These are phyloP conservation scores for Fomitopsis palustris DNA, from an alignment of 1,284 basidiomycete species.

Conservation along the genomic window DNA sequence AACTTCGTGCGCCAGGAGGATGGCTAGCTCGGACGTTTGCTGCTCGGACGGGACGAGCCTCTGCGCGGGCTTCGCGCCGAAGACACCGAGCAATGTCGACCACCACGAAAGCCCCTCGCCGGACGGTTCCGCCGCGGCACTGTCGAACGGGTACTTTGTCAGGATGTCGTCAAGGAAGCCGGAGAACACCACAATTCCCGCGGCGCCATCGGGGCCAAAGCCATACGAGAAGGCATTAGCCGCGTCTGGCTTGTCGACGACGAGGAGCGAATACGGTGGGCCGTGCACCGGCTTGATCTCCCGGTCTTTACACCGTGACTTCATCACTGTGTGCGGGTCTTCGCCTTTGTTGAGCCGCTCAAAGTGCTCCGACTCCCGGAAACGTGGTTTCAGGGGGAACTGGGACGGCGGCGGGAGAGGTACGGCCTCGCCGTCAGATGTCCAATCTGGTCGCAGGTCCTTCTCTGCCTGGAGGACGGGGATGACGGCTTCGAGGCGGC, in stretches of 20 bases:
- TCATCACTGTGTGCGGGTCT: constrained; percentile 31
- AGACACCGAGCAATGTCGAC: constrained; percentile 46
- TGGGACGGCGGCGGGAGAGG: constrained; percentile 73
- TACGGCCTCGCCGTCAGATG: constrained; percentile 44
- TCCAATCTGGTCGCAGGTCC: constrained; percentile 53
- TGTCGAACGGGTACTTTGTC: constrained; percentile 30
- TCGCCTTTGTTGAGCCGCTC: constrained; percentile 41
- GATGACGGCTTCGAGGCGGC: constrained; percentile 67
- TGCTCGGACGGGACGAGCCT: constrained; percentile 63
- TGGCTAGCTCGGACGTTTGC: constrained; percentile 82
- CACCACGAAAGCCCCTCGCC: constrained; percentile 42
- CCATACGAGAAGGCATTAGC: constrained; percentile 90
- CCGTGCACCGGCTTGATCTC: constrained; percentile 63
- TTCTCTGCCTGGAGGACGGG: constrained; percentile 59
- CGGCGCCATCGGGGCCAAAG: constrained; percentile 85
- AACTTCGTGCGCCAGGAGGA: constrained; percentile 85
- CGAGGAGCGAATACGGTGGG: constrained; percentile 81
- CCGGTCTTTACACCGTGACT: constrained; percentile 33
- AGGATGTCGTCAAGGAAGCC: constrained; percentile 85
- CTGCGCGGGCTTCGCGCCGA: constrained; percentile 28
- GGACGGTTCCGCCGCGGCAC: background rate
- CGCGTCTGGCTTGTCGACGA: constrained; percentile 76
- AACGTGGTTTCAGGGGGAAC: constrained; percentile 67
- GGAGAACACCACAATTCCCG: constrained; percentile 86
- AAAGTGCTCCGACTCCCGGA: constrained; percentile 63